Evolutionary conservation across 345 rosid genomes (phyloP).

Genomic region (Eucalyptus viminalis): DNA sequence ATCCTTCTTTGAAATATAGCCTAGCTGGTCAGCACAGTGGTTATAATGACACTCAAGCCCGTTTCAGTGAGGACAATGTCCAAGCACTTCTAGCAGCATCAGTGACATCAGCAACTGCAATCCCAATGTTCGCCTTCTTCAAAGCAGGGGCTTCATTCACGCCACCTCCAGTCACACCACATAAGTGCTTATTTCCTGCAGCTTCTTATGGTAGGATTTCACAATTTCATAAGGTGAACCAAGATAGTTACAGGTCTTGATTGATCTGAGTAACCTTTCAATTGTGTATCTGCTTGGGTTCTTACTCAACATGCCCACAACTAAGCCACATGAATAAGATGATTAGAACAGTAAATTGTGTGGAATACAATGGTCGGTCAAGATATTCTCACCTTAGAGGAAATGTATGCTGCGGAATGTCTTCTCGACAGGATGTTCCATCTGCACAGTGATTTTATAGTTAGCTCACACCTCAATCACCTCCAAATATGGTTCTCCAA

Average conservation of each 20-base stretch:
- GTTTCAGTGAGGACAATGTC: constrained; percentile 91
- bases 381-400: no score
- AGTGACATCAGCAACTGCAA: constrained; percentile 88
- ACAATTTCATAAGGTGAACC: background rate
- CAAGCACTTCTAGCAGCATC: constrained; percentile 88
- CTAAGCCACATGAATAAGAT: no score
- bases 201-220: constrained; percentile 65
- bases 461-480: no score
- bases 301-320: no score
- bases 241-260: background rate
- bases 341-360: no score
- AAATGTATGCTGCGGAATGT: no score
- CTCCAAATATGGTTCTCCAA: no score
- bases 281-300: no score
- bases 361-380: no score
- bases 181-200: constrained; percentile 79
- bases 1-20: constrained; percentile 90
- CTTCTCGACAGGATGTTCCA: no score
- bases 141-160: constrained; percentile 90
- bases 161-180: constrained; percentile 95
- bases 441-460: no score
- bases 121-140: constrained; percentile 87
- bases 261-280: background rate
- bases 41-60: constrained; percentile 76
- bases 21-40: constrained; percentile 80